Evolutionary conservation across 768 basidiomycete species (phyloP), one percentile per base, ranked within the genome.

Genomic region (Grammothele lineata): DNA sequence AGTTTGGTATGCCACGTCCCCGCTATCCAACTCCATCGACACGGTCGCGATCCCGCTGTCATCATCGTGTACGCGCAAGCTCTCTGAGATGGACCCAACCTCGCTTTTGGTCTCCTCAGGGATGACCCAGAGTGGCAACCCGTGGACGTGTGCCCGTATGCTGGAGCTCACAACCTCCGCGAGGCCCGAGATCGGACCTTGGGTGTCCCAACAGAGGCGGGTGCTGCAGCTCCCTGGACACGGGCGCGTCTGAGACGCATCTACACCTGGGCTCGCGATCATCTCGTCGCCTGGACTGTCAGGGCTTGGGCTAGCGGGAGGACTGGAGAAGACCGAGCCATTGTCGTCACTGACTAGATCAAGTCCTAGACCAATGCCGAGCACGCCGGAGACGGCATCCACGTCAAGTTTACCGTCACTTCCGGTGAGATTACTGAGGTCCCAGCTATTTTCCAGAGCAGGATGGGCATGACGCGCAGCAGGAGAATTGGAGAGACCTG

Each of bases 361-460:
- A n/a, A 48, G 25, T 1, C 44, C 53, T 9, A 55, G 42, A 5
- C 50, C 55, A 21, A 63, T 51, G 3, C 62, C 57, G 9, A 63
- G 59, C 0, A 42, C 56, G 19, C 51, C 56, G 23, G 51, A 57
- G 22, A 63, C 59, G 7, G 58, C 59, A 39, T 63, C 59, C 14
- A 63, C 50, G 51, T 63, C 62, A 15, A 63, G 55, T 43, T 50
- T 46, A 2, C 62, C 62, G 39, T 58, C 50, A 42, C 27, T 37
- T 34, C 37, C 38, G 22, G 57, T 37, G 8, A 63, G 51, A 32
- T 58, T 59, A 7, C 48, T 35, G 18, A 63, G 50, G 12, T 61
- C 56, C 58, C 58, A 60, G 30, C 44, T 50, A 32, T 43, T 27
- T 30, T 30, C n/a, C n/a, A n/a, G n/a, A n/a, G n/a, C n/a, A n/a